A percentile compares a stretch with the other conserved stretches of the same genome.
These are phyloP conservation scores for Takakia lepidozioides DNA, from an alignment of 225 moss, liverwort and hornwort species.

Conservation along the genomic window DNA sequence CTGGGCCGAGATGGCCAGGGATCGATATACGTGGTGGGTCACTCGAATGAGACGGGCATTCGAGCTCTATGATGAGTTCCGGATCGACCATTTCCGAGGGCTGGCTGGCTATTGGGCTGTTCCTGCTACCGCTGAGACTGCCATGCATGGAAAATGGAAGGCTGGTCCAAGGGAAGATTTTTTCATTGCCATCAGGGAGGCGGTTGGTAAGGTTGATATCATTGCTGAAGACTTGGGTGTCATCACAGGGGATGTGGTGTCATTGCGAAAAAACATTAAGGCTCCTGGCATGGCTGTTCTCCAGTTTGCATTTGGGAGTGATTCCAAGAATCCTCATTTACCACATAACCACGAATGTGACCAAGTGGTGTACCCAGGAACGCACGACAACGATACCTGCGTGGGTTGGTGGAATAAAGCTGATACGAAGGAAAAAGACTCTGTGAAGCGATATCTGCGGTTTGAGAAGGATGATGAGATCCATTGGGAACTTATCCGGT, in stretches of 20 bases:
- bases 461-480: slow-evolving; percentile 25
- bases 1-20: slow-evolving; percentile 47
- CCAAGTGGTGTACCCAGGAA: slow-evolving; percentile 48
- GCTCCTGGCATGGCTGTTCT: slow-evolving; percentile 59
- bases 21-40: slow-evolving; percentile 47
- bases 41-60: slow-evolving; percentile 49
- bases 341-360: slow-evolving; percentile 53
- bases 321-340: slow-evolving; percentile 34
- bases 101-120: slow-evolving; percentile 58
- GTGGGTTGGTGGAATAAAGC: slow-evolving; percentile 45
- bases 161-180: slow-evolving; percentile 36
- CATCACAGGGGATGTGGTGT: slow-evolving; percentile 48
- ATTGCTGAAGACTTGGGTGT: slow-evolving; percentile 58
- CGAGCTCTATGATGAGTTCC: slow-evolving; percentile 54
- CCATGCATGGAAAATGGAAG: slow-evolving; percentile 36
- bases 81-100: slow-evolving; percentile 55
- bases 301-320: slow-evolving; percentile 45
- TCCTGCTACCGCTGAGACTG: slow-evolving; percentile 21
- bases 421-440: slow-evolving; percentile 28
- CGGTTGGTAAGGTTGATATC: slow-evolving; percentile 47
- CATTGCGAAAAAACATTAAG: slow-evolving; percentile 33
- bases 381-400: slow-evolving; percentile 55
- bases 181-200: slow-evolving; percentile 33
- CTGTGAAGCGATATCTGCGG: slow-evolving; percentile 28
- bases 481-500: slow-evolving; percentile 44